Conservation (phyloP, 2,329 filamentous ascomycete species). For the Emergomyces africanus region DNA sequence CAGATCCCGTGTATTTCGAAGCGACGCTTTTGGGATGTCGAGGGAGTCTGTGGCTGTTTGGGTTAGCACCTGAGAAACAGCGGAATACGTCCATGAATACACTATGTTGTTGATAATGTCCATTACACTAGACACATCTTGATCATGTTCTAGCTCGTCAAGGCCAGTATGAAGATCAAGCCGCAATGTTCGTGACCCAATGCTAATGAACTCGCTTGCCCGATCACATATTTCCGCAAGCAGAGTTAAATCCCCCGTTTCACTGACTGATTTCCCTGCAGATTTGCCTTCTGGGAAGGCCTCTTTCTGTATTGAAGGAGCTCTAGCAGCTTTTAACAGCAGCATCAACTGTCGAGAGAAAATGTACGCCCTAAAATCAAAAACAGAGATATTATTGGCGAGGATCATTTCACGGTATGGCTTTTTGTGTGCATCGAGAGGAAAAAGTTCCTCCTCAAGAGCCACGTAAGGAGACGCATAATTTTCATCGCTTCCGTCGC, state of each 20-base stretch:
- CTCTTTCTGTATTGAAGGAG: conserved; percentile 24
- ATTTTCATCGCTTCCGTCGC: conserved; percentile 22
- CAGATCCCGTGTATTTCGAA: conserved; percentile 18
- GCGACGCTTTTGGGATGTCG: conserved; percentile 24
- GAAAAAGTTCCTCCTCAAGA: conserved; percentile 23
- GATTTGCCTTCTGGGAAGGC: conserved; percentile 15
- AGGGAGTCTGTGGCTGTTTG: conserved; percentile 27
- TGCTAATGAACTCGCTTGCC: conserved; percentile 71
- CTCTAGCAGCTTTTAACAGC: conserved; percentile 68
- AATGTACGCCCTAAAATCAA: conserved; percentile 90
- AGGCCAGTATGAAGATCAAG: conserved; percentile 60
- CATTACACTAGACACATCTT: conserved; percentile 15
- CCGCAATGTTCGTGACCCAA: conserved; percentile 65
- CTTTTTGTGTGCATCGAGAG: conserved; percentile 50
- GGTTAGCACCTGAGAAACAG: conserved; percentile 30
- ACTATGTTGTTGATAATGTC: conserved; percentile 34
- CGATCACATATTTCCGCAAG: conserved; percentile 79
- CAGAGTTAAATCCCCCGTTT: conserved; percentile 60
- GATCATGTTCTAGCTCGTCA: conserved; percentile 25
- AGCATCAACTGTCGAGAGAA: conserved; percentile 80
- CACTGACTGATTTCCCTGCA: conserved; percentile 41
- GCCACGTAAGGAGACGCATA: conserved; percentile 11
- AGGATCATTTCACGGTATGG: conserved; percentile 85
- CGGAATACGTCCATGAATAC: conserved; percentile 35
- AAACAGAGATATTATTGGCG: conserved; percentile 87